Evolutionary conservation across 352 stramenopile species (phyloP).

Genomic region (Globisporangium mamillatum): DNA sequence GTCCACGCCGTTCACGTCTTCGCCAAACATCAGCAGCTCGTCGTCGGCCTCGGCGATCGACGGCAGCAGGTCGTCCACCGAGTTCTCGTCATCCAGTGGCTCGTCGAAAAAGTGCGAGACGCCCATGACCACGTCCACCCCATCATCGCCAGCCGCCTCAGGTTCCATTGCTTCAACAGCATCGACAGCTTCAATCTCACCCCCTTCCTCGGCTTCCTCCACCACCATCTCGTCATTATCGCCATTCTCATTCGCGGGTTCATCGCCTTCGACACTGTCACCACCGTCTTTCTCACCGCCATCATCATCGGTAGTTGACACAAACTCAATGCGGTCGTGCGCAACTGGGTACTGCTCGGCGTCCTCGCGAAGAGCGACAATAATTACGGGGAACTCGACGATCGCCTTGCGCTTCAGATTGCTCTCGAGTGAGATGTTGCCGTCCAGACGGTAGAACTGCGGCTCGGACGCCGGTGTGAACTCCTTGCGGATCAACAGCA

Average conservation of each 20-base stretch:
- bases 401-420: slow-evolving; percentile 77
- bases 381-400: slow-evolving; percentile 79
- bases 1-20: slow-evolving; percentile 14
- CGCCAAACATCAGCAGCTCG: slow-evolving; percentile 20
- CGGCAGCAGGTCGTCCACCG: slow-evolving; percentile 18
- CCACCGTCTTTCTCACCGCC: slow-evolving; percentile 5
- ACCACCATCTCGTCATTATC: slow-evolving; percentile 4
- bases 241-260: neutral
- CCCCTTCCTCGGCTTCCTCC: neutral
- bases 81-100: slow-evolving; percentile 12
- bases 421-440: slow-evolving; percentile 55
- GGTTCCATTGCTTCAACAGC: neutral
- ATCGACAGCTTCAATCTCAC: neutral
- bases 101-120: slow-evolving; percentile 4
- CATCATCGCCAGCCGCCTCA: neutral
- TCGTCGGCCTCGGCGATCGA: slow-evolving; percentile 20
- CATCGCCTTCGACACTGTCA: neutral
- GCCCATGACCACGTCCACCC: neutral
- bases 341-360: slow-evolving; percentile 54
- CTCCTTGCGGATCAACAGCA: slow-evolving; percentile 75
- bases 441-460: slow-evolving; percentile 73
- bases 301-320: slow-evolving; percentile 21
- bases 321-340: slow-evolving; percentile 65
- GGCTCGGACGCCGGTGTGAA: slow-evolving; percentile 63
- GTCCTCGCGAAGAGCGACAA: slow-evolving; percentile 43